These are phyloP conservation scores for Leptoxyphium fumago DNA, from an alignment of 2,329 filamentous ascomycete genomes.

Conservation along the genomic window DNA sequence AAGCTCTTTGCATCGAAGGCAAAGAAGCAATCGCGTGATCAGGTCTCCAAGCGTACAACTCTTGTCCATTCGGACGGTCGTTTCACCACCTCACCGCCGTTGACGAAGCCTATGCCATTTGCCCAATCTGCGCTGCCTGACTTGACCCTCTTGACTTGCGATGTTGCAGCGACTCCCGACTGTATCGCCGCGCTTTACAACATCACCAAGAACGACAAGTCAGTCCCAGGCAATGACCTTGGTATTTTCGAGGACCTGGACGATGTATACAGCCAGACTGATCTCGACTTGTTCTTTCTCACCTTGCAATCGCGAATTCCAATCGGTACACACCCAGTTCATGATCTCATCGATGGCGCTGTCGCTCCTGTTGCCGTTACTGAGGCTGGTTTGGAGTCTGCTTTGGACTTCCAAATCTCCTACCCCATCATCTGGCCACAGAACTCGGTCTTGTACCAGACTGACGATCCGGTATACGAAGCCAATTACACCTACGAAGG, in stretches of 20 bases:
- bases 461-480: constrained; percentile 31
- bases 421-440: constrained; percentile 37
- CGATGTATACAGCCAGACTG: constrained; percentile 30
- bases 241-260: constrained; percentile 30
- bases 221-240: constrained; percentile 26
- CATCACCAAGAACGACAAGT: constrained; percentile 24
- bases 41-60: constrained; percentile 8
- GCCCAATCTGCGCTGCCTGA: constrained; percentile 2
- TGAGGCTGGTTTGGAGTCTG: constrained; percentile 23
- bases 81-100: constrained; percentile 5
- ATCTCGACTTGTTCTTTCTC: constrained; percentile 29
- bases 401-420: constrained; percentile 34
- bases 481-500: constrained; percentile 20
- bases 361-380: constrained; percentile 18
- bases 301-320: constrained; percentile 23
- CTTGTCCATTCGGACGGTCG: background rate
- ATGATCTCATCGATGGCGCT: constrained; percentile 27
- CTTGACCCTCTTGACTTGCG: constrained; percentile 3
- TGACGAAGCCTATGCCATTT: constrained; percentile 7
- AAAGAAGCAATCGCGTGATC: constrained; percentile 6
- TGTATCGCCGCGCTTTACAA: constrained; percentile 32
- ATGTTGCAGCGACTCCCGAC: constrained; percentile 22
- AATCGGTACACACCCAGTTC: constrained; percentile 24
- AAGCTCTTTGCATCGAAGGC: constrained; percentile 24
- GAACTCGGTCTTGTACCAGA: constrained; percentile 29